Conservation (phyloP, 371 early-diverging fungal genomes). For the Cokeromyces recurvatus region DNA sequence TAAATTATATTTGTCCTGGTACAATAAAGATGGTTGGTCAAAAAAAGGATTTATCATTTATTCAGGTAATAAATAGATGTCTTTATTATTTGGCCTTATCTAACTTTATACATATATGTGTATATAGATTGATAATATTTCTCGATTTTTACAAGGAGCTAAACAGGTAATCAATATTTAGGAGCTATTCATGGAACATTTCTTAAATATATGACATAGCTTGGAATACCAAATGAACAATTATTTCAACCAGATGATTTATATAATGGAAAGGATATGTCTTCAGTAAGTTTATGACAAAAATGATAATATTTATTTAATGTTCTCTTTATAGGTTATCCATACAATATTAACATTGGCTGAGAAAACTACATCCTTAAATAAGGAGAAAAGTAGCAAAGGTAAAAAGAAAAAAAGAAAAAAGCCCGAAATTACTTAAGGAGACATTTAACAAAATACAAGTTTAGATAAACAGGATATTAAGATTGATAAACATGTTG, state of each 20-base stretch:
- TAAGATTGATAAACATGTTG: not conserved
- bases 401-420: too few relatives aligned
- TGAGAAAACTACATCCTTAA: constrained; percentile 1
- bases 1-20: constrained; percentile 72
- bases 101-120: not conserved
- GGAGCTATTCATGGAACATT: not conserved
- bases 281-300: constrained; percentile 47
- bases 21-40: constrained; percentile 65
- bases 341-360: constrained; percentile 16
- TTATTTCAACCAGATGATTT: constrained; percentile 92
- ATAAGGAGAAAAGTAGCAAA: too few relatives aligned
- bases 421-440: not conserved
- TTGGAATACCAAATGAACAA: constrained; percentile 72
- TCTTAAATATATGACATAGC: constrained; percentile 14
- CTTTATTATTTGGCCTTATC: not conserved
- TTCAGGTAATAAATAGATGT: constrained; percentile 49
- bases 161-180: constrained; percentile 28
- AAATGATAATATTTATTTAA: not conserved
- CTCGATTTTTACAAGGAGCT: constrained; percentile 60
- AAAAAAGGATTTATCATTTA: constrained; percentile 62
- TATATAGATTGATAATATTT: constrained; percentile 87
- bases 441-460: not conserved
- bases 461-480: not conserved
- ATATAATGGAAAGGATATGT: constrained; percentile 85
- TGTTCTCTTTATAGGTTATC: constrained; percentile 8